phyloP scores from a whole-genome alignment of 75 land plant species.

The Sequoiadendron giganteum region DNA sequence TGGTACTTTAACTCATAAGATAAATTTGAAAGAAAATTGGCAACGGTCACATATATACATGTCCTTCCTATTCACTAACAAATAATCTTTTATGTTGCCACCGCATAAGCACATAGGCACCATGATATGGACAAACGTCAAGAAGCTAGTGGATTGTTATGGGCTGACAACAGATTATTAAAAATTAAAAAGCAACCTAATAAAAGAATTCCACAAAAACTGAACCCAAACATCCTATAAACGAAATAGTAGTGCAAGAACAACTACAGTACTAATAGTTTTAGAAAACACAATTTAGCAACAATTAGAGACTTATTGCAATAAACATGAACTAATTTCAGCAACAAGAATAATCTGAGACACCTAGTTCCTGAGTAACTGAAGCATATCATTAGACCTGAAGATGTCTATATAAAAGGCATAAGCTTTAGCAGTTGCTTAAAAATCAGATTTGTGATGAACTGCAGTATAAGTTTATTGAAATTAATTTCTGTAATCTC shows the following conservation, averaged over 20 bases:
- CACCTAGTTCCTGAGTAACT: background rate
- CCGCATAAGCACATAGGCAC: background rate
- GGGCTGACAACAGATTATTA: background rate
- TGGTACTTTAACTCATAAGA: too few relatives aligned
- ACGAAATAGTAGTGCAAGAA: background rate
- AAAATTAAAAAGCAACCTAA: background rate
- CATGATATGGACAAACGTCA: background rate
- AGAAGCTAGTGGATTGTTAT: background rate
- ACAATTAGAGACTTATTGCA: background rate
- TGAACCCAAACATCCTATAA: background rate
- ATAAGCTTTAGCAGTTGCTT: background rate
- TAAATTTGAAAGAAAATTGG: too few relatives aligned
- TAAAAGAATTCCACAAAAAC: background rate
- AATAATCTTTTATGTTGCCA: background rate
- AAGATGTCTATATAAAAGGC: background rate
- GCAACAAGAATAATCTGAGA: background rate
- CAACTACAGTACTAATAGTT: background rate
- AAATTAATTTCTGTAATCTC: background rate
- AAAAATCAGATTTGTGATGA: background rate
- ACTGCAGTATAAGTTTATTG: background rate
- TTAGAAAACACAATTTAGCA: background rate
- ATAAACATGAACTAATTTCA: background rate
- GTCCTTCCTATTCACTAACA: background rate
- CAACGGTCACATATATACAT: background rate
- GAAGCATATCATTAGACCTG: background rate